phyloP scores from a whole-genome alignment of 2,329 filamentous ascomycete genomes.

The Phyllosticta citribraziliensis region DNA sequence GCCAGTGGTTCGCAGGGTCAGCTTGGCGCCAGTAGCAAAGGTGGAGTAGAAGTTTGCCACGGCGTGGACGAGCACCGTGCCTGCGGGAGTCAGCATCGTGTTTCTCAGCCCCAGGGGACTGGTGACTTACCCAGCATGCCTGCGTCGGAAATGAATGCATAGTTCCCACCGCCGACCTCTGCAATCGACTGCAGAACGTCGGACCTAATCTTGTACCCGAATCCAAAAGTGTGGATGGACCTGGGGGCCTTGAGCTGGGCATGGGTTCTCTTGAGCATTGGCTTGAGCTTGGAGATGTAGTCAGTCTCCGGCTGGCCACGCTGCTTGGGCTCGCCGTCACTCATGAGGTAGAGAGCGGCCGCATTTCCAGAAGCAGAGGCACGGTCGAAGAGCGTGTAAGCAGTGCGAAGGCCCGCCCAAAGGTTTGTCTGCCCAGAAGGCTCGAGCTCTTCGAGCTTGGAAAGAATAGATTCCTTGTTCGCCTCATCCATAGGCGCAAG shows the following conservation, averaged over 20 bases:
- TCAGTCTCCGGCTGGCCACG: conserved; percentile 42
- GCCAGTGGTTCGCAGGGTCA: conserved; percentile 19
- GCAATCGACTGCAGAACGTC: conserved; percentile 51
- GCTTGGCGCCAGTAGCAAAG: conserved; percentile 39
- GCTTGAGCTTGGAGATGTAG: conserved; percentile 44
- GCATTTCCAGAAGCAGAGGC: not conserved
- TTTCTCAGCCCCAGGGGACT: not conserved
- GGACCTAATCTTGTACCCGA: conserved; percentile 41
- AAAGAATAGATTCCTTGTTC: conserved; percentile 36
- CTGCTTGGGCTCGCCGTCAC: conserved; percentile 47
- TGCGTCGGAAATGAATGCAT: conserved; percentile 52
- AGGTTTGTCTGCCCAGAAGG: conserved; percentile 41
- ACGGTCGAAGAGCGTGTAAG: conserved; percentile 14
- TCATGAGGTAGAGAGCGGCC: conserved; percentile 29
- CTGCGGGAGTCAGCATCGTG: conserved; percentile 16
- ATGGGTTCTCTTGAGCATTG: conserved; percentile 17
- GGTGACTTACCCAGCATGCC: conserved; percentile 41
- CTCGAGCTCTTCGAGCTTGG: conserved; percentile 35
- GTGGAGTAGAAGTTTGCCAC: conserved; percentile 53
- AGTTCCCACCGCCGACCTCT: conserved; percentile 48
- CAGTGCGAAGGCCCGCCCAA: conserved; percentile 47
- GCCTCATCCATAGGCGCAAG: conserved; percentile 10
- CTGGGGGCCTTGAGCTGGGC: conserved; percentile 14
- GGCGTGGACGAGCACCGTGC: conserved; percentile 53
- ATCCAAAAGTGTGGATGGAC: conserved; percentile 43